Evolutionary conservation across 306 rosid species (phyloP), one percentile per base, ranked within the genome.

Genomic region (Alnus glutinosa): DNA sequence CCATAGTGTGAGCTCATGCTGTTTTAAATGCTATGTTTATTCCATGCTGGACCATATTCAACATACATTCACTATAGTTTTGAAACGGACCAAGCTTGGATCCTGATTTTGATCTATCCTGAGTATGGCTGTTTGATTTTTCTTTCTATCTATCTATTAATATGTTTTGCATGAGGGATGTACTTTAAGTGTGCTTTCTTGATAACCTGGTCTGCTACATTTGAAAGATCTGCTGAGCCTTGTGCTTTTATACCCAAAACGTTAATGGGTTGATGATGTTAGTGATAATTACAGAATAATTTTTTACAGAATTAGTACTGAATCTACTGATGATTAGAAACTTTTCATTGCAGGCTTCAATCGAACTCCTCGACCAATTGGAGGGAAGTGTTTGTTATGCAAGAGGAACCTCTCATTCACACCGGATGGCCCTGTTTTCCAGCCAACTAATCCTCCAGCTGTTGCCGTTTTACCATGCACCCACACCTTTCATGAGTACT

Each of bases 401-500:
- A 82, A 87, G 78, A 88, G 92, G 82, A 92, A 90, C 83, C 85
- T 92, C 54, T 83, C 91, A 62, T 82, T 78, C 82, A 70, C 57
- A 50, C 88, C 91, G 18, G 91, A 84, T 67, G 92, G 91, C 13
- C 86, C 87, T 4, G 73, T 81, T 57, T 80, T 19, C 16, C 55
- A 80, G 64, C 89, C 90, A 69, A 39, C 54, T 50, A 10, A 2
- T 46, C 81, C 72, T 7, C 92, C 94, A 2, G 55, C 72, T 1
- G 83, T 48, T 37, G 92, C 89, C 13, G 80, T 92, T 81, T 85
- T 92, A 55, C 78, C 97, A 0, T 92, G 97, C 49, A 80, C 91
- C 67, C 97, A 92, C 84, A 85, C 88, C 75, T 92, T 92, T 80
- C 97, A 92, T 13, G 79, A 76, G 14, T 55, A 77, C 42, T 92